Evolutionary conservation across 2,329 filamentous ascomycete species (phyloP).

Genomic region (Aspergillus glaucus): DNA sequence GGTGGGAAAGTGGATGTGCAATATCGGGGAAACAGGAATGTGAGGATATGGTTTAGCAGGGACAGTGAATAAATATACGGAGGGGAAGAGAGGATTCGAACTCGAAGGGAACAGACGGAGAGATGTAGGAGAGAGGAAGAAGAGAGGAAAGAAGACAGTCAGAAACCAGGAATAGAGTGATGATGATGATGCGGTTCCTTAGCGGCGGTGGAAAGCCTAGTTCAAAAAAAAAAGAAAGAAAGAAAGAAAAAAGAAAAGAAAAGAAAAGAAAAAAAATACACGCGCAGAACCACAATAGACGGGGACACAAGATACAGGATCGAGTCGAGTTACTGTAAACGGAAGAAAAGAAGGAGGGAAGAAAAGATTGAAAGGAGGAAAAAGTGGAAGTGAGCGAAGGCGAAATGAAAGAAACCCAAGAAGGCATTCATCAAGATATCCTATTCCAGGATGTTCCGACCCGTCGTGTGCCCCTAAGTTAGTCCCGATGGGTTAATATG

Average conservation of each 20-base stretch:
- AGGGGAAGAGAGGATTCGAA: background rate
- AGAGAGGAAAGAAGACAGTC: conserved; percentile 9
- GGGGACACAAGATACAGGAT: background rate
- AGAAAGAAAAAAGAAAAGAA: background rate
- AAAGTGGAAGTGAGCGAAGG: conserved; percentile 2
- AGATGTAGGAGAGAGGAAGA: background rate
- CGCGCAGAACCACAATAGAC: background rate
- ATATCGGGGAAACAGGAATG: conserved; percentile 5
- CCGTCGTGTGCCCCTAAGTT: conserved; percentile 22
- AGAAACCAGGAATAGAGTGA: conserved; percentile 2
- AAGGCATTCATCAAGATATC: conserved; percentile 19
- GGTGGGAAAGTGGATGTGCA: no score
- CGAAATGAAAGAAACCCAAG: conserved; percentile 11
- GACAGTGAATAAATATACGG: conserved; percentile 10
- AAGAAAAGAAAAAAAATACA: conserved; percentile 16
- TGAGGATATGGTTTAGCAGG: conserved; percentile 9
- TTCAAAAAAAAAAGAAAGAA: conserved; percentile 14
- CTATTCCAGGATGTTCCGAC: conserved; percentile 27
- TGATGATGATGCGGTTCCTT: background rate
- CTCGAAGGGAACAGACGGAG: background rate
- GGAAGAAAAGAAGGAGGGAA: background rate
- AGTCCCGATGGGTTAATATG: conserved; percentile 38
- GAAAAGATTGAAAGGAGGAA: conserved; percentile 13
- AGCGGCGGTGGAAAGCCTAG: background rate
- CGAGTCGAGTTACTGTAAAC: no score